Evolutionary conservation across 305 asterid species (phyloP).

Genomic region (Euphrasia arctica): DNA sequence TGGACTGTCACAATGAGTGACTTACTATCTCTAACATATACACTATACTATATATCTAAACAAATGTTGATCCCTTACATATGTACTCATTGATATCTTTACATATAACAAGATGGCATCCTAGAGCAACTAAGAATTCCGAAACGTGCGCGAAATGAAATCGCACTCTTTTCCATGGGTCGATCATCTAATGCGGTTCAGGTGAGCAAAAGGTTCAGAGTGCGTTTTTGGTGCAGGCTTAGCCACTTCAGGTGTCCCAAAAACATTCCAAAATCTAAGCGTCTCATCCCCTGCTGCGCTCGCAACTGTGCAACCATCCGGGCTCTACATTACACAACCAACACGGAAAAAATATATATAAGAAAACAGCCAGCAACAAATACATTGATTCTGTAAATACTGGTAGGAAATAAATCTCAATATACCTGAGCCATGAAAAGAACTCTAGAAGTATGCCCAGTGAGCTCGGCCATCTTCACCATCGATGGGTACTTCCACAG

Average conservation of each 20-base stretch:
- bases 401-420: too few species aligned
- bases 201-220: constrained; percentile 49
- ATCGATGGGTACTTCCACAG: constrained; percentile 78
- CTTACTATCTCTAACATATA: not conserved
- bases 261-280: constrained; percentile 68
- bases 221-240: constrained; percentile 53
- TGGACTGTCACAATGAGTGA: constrained; percentile 23
- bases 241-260: constrained; percentile 62
- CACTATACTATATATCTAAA: not conserved
- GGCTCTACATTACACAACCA: constrained; percentile 34
- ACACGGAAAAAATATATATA: not conserved
- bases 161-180: not conserved
- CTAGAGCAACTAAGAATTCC: not conserved
- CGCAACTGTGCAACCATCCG: constrained; percentile 71
- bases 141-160: not conserved
- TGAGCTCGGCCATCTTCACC: constrained; percentile 71
- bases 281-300: constrained; percentile 75
- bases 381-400: too few species aligned
- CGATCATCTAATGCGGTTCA: constrained; percentile 51
- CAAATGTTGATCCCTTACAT: not conserved
- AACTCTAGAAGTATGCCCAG: constrained; percentile 74
- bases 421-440: constrained; percentile 61
- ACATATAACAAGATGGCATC: too few species aligned
- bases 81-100: too few species aligned
- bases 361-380: not conserved